Percentiles rank a stretch among this genome's conserved stretches.
Evolutionary conservation across 352 stramenopile genomes (phyloP).

Genomic region (Phytophthora cactorum): DNA sequence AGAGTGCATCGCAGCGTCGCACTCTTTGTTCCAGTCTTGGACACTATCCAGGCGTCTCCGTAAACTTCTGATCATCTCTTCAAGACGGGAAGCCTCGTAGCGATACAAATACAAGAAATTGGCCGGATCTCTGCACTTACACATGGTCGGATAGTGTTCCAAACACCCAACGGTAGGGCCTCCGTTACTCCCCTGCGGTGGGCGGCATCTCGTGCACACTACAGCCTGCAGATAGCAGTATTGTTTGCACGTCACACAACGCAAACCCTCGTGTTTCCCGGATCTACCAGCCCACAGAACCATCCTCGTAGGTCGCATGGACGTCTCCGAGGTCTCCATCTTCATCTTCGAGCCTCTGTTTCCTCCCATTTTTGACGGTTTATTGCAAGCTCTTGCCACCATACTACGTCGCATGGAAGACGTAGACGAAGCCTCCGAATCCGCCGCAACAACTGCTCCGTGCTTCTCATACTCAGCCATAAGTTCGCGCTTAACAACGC

Average conservation of each 20-base stretch:
- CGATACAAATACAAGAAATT: conserved; percentile 74
- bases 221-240: conserved; percentile 89
- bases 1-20: conserved; percentile 27
- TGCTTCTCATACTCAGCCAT: conserved; percentile 64
- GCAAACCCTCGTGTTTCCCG: conserved; percentile 76
- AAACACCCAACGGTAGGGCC: conserved; percentile 61
- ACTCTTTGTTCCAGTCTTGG: conserved; percentile 50
- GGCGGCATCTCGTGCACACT: conserved; percentile 75
- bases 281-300: conserved; percentile 84
- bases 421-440: conserved; percentile 26
- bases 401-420: conserved; percentile 43
- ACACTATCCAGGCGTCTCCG: conserved; percentile 41
- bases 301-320: conserved; percentile 66
- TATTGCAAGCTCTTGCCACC: conserved; percentile 37
- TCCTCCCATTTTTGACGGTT: conserved; percentile 17
- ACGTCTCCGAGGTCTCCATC: conserved; percentile 25
- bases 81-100: conserved; percentile 49
- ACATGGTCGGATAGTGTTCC: conserved; percentile 82
- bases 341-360: conserved; percentile 40
- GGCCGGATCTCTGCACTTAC: conserved; percentile 63
- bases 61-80: conserved; percentile 44
- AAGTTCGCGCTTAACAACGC: conserved; percentile 48
- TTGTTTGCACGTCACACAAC: conserved; percentile 79
- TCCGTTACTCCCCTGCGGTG: conserved; percentile 40
- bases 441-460: conserved; percentile 1